Evolutionary conservation across 345 rosid genomes (phyloP).

Genomic region (Moricandia moricandioides): DNA sequence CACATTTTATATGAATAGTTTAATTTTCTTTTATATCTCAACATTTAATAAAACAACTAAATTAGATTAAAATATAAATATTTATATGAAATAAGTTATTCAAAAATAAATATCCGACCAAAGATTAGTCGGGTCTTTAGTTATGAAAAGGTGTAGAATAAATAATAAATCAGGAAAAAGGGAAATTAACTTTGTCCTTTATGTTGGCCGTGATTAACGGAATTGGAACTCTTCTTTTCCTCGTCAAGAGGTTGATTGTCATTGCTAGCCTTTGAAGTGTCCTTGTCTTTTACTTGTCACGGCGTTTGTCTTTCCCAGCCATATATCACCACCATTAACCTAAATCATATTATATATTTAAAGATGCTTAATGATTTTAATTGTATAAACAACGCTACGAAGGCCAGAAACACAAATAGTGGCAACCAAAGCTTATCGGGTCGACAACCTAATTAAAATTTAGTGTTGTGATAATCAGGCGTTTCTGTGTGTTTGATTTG

Average conservation of each 20-base stretch:
- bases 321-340: neutral
- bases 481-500: neutral
- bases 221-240: constrained; percentile 8
- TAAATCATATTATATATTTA: neutral
- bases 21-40: neutral
- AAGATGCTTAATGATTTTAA: neutral
- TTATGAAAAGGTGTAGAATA: neutral
- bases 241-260: constrained; percentile 21
- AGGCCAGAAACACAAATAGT: neutral
- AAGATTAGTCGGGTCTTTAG: neutral
- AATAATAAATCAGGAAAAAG: neutral
- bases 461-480: neutral
- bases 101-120: neutral
- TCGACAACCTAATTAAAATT: neutral
- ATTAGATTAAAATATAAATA: neutral
- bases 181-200: neutral
- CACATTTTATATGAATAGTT: neutral
- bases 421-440: constrained; percentile 3
- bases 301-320: constrained; percentile 13
- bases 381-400: neutral
- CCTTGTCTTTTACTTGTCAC: constrained; percentile 12
- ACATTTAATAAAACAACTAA: neutral
- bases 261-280: neutral
- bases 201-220: constrained; percentile 35
- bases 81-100: neutral